These are phyloP conservation scores for Clonostachys rhizophaga DNA, from an alignment of 2,329 filamentous ascomycete genomes.

Conservation along the genomic window DNA sequence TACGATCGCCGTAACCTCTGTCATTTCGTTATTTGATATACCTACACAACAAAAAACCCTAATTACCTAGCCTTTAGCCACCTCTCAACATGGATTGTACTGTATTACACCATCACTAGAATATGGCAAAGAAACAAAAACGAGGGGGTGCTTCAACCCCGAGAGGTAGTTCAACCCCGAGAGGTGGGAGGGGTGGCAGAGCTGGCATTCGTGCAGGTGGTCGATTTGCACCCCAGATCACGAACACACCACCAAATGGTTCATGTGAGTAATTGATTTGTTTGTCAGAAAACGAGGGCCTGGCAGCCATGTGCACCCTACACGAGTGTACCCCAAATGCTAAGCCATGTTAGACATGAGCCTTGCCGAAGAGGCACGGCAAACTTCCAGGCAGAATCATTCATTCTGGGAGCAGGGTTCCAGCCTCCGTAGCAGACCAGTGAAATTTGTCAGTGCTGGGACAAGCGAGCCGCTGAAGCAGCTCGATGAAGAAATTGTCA, in stretches of 20 bases:
- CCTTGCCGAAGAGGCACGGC: constrained; percentile 41
- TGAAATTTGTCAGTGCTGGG: constrained; percentile 50
- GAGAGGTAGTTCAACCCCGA: constrained; percentile 2
- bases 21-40: no score
- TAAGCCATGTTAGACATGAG: constrained; percentile 11
- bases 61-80: no score
- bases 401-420: constrained; percentile 28
- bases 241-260: no score
- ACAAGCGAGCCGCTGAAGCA: constrained; percentile 42
- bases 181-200: constrained; percentile 3
- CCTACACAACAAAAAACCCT: no score
- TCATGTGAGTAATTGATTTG: no score
- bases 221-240: no score
- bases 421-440: constrained; percentile 41
- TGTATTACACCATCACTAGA: no score
- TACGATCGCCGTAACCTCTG: no score
- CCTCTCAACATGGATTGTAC: no score
- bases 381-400: constrained; percentile 40
- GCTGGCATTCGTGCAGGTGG: no score
- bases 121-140: neutral
- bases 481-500: constrained; percentile 17
- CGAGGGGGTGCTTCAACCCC: neutral
- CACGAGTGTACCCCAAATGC: neutral
- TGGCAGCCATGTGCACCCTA: no score
- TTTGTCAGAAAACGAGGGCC: no score